phyloP scores from a whole-genome alignment of 1,139 yeast species.

The Hemisphaericaspora subhashii region DNA sequence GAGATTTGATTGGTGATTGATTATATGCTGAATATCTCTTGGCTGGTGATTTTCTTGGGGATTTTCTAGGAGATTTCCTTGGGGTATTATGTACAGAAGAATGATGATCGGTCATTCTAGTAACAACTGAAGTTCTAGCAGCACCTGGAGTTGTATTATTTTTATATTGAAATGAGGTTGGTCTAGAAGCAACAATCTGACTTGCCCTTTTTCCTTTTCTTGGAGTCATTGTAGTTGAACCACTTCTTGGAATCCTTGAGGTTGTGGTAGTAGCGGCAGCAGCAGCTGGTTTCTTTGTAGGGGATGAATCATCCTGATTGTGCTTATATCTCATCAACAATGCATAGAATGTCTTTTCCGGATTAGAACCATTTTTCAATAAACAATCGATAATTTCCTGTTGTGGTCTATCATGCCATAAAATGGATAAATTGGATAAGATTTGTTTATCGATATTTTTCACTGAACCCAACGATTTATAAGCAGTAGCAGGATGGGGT shows the following conservation, averaged over 20 bases:
- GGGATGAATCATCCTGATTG: conserved; percentile 36
- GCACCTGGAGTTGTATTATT: conserved; percentile 19
- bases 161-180: conserved; percentile 53
- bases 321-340: conserved; percentile 57
- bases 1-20: conserved; percentile 21
- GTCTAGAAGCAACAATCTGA: conserved; percentile 54
- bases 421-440: conserved; percentile 63
- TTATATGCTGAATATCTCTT: conserved; percentile 14
- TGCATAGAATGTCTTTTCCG: conserved; percentile 77
- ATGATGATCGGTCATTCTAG: conserved; percentile 10
- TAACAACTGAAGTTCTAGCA: conserved; percentile 25
- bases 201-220: conserved; percentile 44
- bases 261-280: conserved; percentile 18
- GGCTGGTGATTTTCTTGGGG: conserved; percentile 25
- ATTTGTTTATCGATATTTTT: conserved; percentile 62
- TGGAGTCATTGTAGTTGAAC: conserved; percentile 28
- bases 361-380: conserved; percentile 56
- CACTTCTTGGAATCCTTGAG: conserved; percentile 20
- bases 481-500: conserved; percentile 65
- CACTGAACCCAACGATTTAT: conserved; percentile 46
- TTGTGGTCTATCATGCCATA: conserved; percentile 72
- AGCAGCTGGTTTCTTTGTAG: conserved; percentile 21
- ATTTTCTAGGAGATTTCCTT: conserved; percentile 20
- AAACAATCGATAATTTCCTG: conserved; percentile 56
- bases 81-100: conserved; percentile 39